Evolutionary conservation across 768 basidiomycete species (phyloP).

Genomic region (Mycena belliarum): DNA sequence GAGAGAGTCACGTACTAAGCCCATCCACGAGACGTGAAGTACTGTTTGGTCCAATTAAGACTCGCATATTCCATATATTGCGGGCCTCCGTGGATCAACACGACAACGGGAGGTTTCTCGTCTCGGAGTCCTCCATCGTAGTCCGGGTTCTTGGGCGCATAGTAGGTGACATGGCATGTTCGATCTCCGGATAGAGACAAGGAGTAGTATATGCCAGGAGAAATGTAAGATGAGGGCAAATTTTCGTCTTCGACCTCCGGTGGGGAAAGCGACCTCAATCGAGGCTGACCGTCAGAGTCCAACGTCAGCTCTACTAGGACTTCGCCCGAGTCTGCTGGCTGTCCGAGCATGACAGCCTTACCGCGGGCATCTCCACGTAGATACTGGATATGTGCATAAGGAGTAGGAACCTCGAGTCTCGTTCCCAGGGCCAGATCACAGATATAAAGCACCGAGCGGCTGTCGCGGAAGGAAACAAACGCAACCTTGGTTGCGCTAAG

Average conservation of each 20-base stretch:
- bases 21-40: constrained; percentile 52
- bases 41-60: constrained; percentile 44
- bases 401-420: not conserved
- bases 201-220: not conserved
- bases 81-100: constrained; percentile 57
- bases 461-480: not conserved
- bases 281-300: not conserved
- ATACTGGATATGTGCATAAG: not conserved
- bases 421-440: not conserved
- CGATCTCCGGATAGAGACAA: constrained; percentile 22
- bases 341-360: constrained; percentile 2
- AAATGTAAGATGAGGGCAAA: not conserved
- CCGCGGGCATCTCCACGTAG: not conserved
- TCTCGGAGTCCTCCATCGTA: constrained; percentile 34
- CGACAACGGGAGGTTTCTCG: constrained; percentile 48
- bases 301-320: not conserved
- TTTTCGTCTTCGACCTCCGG: not conserved
- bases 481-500: not conserved
- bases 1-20: constrained; percentile 18
- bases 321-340: constrained; percentile 3
- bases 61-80: constrained; percentile 38
- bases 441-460: not conserved
- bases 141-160: constrained; percentile 50
- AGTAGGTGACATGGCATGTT: constrained; percentile 49
- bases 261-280: not conserved